phyloP scores from a whole-genome alignment of 371 early-diverging fungal genomes.

The Mucor saturninus region DNA sequence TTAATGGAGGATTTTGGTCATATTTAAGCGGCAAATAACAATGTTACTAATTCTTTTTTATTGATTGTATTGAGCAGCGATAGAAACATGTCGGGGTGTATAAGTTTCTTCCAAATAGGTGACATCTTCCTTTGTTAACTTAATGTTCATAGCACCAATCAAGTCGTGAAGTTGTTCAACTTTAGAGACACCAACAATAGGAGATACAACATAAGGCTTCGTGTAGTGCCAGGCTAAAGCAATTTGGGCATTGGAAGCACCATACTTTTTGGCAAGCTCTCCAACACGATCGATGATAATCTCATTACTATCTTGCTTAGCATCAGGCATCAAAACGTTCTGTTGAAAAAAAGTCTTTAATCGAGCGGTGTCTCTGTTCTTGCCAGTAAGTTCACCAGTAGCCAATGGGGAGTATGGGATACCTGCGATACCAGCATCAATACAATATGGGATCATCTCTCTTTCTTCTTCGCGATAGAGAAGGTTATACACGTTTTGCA shows the following conservation, averaged over 20 bases:
- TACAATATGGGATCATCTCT: slow-evolving; percentile 60
- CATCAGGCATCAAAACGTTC: slow-evolving; percentile 7
- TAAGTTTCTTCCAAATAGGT: slow-evolving; percentile 38
- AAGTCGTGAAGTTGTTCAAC: slow-evolving; percentile 40
- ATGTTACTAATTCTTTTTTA: too few relatives aligned
- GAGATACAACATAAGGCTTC: slow-evolving; percentile 41
- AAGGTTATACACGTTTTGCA: slow-evolving; percentile 60
- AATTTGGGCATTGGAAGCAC: slow-evolving; percentile 32
- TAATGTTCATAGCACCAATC: slow-evolving; percentile 35
- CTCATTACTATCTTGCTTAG: slow-evolving; percentile 9
- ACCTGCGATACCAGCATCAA: slow-evolving; percentile 46
- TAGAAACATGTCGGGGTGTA: slow-evolving; percentile 10
- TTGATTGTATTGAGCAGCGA: too few relatives aligned
- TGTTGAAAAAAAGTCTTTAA: background rate
- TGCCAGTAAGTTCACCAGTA: slow-evolving; percentile 40
- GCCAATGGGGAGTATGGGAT: slow-evolving; percentile 64
- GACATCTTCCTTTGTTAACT: slow-evolving; percentile 46
- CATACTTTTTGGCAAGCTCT: slow-evolving; percentile 50
- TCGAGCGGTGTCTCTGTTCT: slow-evolving; percentile 26
- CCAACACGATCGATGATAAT: slow-evolving; percentile 41
- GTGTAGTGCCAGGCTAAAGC: slow-evolving; percentile 51
- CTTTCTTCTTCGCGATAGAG: slow-evolving; percentile 68
- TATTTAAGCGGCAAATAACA: too few relatives aligned
- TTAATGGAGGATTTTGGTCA: too few relatives aligned
- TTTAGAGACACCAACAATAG: slow-evolving; percentile 50